A percentile compares a stretch with the other conserved stretches of the same genome.
These are phyloP conservation scores for Rhodosporidiobolus odoratus DNA, from an alignment of 768 basidiomycete genomes.

Conservation along the genomic window DNA sequence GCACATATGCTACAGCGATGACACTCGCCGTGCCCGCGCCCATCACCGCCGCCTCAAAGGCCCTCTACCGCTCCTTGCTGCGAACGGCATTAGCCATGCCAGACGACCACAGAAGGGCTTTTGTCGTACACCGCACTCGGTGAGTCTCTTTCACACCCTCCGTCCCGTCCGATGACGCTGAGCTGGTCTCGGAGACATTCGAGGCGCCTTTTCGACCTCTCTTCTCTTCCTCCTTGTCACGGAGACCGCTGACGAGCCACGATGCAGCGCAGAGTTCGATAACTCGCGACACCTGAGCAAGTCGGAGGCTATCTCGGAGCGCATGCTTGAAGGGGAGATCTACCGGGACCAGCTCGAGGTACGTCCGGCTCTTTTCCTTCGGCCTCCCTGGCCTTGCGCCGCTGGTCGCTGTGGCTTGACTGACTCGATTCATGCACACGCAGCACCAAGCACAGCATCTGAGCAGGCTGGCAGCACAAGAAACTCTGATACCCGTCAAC, in stretches of 20 bases:
- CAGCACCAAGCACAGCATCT: constrained; percentile 23
- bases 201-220: no score
- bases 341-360: constrained; percentile 34
- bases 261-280: constrained; percentile 21
- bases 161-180: no score
- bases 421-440: no score
- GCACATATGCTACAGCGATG: no score
- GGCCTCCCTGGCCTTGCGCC: background rate
- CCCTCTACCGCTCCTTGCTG: constrained; percentile 30
- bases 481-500: constrained; percentile 26
- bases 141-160: background rate
- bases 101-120: constrained; percentile 31
- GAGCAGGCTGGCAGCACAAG: background rate
- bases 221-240: background rate
- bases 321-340: constrained; percentile 16
- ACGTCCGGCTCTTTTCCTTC: background rate
- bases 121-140: constrained; percentile 25
- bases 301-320: background rate
- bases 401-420: no score
- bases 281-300: background rate
- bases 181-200: no score
- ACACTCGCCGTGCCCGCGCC: background rate
- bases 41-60: background rate
- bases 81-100: constrained; percentile 25
- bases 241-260: no score